These are phyloP conservation scores for Cymbopogon citratus DNA, from an alignment of 176 grass and related monocot genomes.

Conservation along the genomic window DNA sequence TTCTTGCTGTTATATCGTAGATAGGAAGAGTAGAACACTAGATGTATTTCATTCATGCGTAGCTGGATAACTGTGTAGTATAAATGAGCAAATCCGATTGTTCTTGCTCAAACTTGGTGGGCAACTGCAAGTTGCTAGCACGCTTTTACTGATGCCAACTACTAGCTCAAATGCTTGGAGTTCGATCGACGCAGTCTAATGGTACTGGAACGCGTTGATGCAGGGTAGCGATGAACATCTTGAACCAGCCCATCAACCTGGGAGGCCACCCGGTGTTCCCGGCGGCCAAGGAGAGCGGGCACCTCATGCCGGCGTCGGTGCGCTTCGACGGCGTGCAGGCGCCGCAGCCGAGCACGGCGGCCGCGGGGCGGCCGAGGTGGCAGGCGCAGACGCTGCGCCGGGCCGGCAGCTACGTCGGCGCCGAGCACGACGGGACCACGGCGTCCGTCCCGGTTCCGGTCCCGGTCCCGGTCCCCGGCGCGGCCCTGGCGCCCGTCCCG, in stretches of 20 bases:
- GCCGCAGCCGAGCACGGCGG: constrained; percentile 13
- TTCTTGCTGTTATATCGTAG: background rate
- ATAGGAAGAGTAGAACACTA: background rate
- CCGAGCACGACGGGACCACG: constrained; percentile 17
- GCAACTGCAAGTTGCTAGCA: background rate
- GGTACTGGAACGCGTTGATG: background rate
- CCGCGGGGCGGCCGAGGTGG: constrained; percentile 12
- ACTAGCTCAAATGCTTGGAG: background rate
- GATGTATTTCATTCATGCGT: no score
- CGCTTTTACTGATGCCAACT: background rate
- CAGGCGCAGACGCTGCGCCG: constrained; percentile 42
- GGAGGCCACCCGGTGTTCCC: constrained; percentile 42
- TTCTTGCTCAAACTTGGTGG: background rate
- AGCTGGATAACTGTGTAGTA: background rate
- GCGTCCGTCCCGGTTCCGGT: background rate
- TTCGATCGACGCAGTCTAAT: background rate
- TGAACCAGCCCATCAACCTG: constrained; percentile 56
- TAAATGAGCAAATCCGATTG: background rate
- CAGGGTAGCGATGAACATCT: constrained; percentile 64
- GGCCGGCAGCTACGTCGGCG: constrained; percentile 34
- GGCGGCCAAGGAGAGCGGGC: constrained; percentile 33
- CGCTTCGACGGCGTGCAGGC: constrained; percentile 33
- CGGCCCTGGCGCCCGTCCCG: background rate
- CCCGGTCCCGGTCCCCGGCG: background rate
- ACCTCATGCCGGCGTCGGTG: constrained; percentile 26